phyloP scores from a whole-genome alignment of 139 green algal genomes.

The Desmodesmus armatus region DNA sequence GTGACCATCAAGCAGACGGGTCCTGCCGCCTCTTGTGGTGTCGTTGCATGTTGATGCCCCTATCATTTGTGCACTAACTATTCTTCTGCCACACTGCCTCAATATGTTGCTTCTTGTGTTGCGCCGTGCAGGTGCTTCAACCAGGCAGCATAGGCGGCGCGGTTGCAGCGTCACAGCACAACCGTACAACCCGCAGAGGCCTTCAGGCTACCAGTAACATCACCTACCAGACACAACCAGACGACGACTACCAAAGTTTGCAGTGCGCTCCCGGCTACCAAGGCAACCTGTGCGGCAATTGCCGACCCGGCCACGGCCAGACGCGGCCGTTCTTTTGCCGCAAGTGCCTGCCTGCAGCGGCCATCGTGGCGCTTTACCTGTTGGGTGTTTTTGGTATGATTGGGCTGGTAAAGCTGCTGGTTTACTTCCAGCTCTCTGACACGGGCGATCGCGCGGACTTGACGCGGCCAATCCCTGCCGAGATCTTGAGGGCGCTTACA shows the following conservation, averaged over 20 bases:
- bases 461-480: background rate
- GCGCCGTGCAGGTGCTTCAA: background rate
- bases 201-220: no score
- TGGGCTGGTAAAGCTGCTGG: background rate
- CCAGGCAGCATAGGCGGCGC: background rate
- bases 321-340: background rate
- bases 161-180: background rate
- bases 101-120: background rate
- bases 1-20: no score
- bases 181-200: no score
- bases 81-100: no score
- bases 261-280: background rate
- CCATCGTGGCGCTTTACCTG: background rate
- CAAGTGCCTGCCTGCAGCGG: background rate
- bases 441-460: no score
- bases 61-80: no score
- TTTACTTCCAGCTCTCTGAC: no score
- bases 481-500: background rate
- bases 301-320: background rate
- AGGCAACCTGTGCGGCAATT: background rate
- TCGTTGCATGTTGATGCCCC: no score
- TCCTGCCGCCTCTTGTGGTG: no score
- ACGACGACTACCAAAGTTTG: background rate
- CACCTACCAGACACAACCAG: background rate
- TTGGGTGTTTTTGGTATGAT: background rate